phyloP scores from a whole-genome alignment of 176 grass and related monocot species.

The Eleusine coracana region DNA sequence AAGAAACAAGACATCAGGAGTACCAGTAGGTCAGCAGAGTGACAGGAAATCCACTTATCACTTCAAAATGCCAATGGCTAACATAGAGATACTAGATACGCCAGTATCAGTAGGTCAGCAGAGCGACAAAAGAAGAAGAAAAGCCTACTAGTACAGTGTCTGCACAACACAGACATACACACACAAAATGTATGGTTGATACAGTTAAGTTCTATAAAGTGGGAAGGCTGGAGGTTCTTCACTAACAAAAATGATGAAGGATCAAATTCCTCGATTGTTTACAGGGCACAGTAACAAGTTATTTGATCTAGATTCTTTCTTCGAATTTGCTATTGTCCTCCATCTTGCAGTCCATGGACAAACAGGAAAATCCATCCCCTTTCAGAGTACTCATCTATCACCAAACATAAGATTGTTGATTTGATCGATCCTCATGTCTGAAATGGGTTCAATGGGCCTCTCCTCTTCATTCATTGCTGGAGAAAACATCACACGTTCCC shows the following conservation, averaged over 20 bases:
- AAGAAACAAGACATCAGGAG: not conserved
- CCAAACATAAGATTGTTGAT: constrained; percentile 54
- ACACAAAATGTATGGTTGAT: not conserved
- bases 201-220: not conserved
- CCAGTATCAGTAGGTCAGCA: not conserved
- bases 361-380: not conserved
- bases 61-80: not conserved
- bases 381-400: constrained; percentile 9
- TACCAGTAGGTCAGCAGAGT: no score
- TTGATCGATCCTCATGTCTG: constrained; percentile 47
- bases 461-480: constrained; percentile 6
- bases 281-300: not conserved
- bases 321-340: not conserved
- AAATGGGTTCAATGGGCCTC: constrained; percentile 50
- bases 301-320: not conserved
- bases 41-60: not conserved
- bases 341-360: not conserved
- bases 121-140: not conserved
- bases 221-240: not conserved
- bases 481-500: not conserved
- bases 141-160: not conserved
- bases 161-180: not conserved
- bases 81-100: not conserved
- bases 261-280: not conserved
- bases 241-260: not conserved